These are phyloP conservation scores for Lachnellula occidentalis DNA, from an alignment of 2,329 filamentous ascomycete species.

Conservation along the genomic window DNA sequence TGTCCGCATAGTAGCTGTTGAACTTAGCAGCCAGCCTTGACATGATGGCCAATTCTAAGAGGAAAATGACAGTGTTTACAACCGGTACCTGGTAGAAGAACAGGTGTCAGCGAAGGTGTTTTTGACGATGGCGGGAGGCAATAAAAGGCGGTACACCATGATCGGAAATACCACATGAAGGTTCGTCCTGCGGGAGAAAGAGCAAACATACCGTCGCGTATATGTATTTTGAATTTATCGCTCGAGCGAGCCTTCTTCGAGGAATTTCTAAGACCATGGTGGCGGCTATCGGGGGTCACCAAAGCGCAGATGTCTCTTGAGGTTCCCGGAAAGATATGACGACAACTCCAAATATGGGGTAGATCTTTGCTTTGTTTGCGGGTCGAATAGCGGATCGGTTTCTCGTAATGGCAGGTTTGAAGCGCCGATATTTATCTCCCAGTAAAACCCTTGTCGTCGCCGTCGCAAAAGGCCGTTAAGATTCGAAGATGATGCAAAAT, in stretches of 20 bases:
- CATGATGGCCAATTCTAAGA: conserved; percentile 84
- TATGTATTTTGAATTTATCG: conserved; percentile 67
- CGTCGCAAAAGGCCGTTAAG: background rate
- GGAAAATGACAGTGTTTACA: conserved; percentile 75
- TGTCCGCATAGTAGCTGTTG: conserved; percentile 88
- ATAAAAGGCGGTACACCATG: background rate
- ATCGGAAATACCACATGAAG: background rate
- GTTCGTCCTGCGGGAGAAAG: background rate
- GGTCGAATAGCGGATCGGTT: background rate
- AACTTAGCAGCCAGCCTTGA: conserved; percentile 80
- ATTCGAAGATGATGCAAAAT: background rate
- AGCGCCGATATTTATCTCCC: background rate
- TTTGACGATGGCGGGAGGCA: conserved; percentile 3
- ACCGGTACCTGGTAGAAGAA: conserved; percentile 59
- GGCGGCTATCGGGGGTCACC: conserved; percentile 2
- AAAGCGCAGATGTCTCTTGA: conserved; percentile 7
- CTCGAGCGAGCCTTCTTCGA: conserved; percentile 56
- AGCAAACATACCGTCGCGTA: conserved; percentile 59
- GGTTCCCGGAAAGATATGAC: conserved; percentile 10
- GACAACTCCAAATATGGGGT: background rate
- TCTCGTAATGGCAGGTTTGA: background rate
- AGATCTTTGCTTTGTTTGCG: background rate
- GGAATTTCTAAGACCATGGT: conserved; percentile 55
- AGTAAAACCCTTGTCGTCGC: background rate
- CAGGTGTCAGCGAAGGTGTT: conserved; percentile 19